Evolutionary conservation across 805 yeast species (phyloP).

Genomic region (Ogataea pignaliae): DNA sequence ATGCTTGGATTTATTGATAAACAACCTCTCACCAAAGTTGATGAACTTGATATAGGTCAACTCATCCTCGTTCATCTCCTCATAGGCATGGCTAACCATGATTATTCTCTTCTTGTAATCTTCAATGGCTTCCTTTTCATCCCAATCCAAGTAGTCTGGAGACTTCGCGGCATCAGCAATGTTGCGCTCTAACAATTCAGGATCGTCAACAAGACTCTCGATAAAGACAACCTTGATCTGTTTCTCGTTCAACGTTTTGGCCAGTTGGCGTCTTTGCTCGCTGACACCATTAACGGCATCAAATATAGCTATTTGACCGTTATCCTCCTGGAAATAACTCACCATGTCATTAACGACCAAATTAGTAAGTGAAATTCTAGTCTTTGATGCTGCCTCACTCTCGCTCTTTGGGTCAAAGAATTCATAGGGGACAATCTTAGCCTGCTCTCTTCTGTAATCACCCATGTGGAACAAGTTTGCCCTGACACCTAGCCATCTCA

Average conservation of each 20-base stretch:
- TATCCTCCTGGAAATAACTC: constrained; percentile 63
- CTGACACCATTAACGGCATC: constrained; percentile 90
- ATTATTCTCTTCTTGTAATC: constrained; percentile 75
- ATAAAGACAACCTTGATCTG: constrained; percentile 80
- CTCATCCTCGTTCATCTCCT: constrained; percentile 57
- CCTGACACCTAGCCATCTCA: constrained; percentile 95
- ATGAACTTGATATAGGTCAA: constrained; percentile 79
- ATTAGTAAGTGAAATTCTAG: constrained; percentile 55
- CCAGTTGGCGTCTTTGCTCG: constrained; percentile 57
- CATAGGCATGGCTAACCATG: constrained; percentile 63
- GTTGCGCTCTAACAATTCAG: constrained; percentile 61
- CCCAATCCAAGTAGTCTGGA: constrained; percentile 82
- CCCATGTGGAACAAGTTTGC: constrained; percentile 90
- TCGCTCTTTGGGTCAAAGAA: constrained; percentile 57
- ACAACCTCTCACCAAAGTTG: constrained; percentile 83
- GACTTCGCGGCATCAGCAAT: constrained; percentile 82
- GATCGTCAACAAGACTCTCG: constrained; percentile 80
- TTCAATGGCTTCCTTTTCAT: constrained; percentile 63
- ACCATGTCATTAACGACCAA: constrained; percentile 67
- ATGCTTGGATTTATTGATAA: constrained; percentile 73
- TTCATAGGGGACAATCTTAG: constrained; percentile 59
- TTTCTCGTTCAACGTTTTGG: constrained; percentile 45
- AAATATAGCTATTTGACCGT: constrained; percentile 93
- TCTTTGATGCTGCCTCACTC: constrained; percentile 39
- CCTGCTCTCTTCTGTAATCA: constrained; percentile 68